Conservation (phyloP, 805 yeast genomes). For the Tetrapisispora iriomotensis region DNA sequence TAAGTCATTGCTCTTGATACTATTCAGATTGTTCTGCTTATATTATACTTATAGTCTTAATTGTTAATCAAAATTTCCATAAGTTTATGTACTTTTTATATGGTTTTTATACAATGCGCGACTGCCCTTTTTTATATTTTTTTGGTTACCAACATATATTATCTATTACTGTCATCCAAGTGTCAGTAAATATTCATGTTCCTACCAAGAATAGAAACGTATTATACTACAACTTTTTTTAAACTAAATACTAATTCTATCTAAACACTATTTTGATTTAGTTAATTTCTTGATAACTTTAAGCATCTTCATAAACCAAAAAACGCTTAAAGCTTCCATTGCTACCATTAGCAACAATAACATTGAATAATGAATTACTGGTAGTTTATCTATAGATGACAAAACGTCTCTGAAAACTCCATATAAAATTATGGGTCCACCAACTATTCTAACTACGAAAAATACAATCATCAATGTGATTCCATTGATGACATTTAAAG, state of each 20-base stretch:
- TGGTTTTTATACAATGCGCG: too few relatives aligned
- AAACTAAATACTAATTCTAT: too few relatives aligned
- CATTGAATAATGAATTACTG: conserved; percentile 36
- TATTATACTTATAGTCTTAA: too few relatives aligned
- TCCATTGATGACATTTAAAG: conserved; percentile 57
- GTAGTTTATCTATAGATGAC: conserved; percentile 35
- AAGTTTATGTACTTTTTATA: too few relatives aligned
- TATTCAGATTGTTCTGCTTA: too few relatives aligned
- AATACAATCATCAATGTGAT: conserved; percentile 54
- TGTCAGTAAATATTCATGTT: too few relatives aligned
- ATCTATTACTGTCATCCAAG: too few relatives aligned
- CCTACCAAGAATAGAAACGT: too few relatives aligned
- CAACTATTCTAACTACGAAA: conserved; percentile 65
- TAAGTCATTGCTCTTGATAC: conserved; percentile 8
- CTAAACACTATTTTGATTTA: not conserved
- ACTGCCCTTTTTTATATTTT: too few relatives aligned
- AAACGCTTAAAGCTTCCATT: conserved; percentile 58
- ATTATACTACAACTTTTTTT: too few relatives aligned
- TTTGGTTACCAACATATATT: too few relatives aligned
- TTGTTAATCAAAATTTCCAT: too few relatives aligned
- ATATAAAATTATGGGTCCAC: conserved; percentile 74
- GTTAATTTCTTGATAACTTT: conserved; percentile 48
- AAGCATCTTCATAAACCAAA: conserved; percentile 88
- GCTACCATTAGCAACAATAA: conserved; percentile 50
- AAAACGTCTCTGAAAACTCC: conserved; percentile 37